phyloP scores from a whole-genome alignment of 192 early-diverging fungal genomes.

The Backusella tarrabulga region DNA sequence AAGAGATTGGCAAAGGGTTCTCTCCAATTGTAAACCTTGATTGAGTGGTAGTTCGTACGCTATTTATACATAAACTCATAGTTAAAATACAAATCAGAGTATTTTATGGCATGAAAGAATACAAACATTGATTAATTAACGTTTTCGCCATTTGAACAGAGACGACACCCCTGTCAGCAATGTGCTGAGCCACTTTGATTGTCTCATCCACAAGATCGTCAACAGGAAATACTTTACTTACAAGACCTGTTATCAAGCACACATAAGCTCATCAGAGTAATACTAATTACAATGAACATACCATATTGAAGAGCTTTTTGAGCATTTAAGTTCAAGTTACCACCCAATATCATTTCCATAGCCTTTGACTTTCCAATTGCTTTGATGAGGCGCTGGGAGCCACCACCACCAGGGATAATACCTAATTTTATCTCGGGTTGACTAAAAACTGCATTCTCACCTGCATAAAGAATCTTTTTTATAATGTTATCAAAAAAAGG shows the following conservation, averaged over 20 bases:
- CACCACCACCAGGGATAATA: conserved; percentile 88
- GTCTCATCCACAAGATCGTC: conserved; percentile 84
- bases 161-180: conserved; percentile 80
- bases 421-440: conserved; percentile 99
- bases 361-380: conserved; percentile 97
- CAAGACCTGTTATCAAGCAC: conserved; percentile 49
- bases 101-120: background rate
- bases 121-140: conserved; percentile 77
- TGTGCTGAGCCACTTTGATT: conserved; percentile 85
- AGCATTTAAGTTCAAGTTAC: conserved; percentile 77
- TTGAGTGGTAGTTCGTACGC: conserved; percentile 84
- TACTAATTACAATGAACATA: background rate
- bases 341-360: conserved; percentile 94
- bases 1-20: conserved; percentile 86
- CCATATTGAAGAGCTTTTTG: conserved; percentile 75
- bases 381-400: conserved; percentile 80
- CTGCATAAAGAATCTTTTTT: conserved; percentile 92
- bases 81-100: background rate
- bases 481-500: background rate
- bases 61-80: conserved; percentile 18
- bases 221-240: conserved; percentile 85
- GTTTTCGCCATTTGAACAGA: conserved; percentile 93
- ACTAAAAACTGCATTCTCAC: conserved; percentile 84
- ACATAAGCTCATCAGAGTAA: too few relatives aligned
- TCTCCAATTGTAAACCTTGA: conserved; percentile 86